Conservation (phyloP, 139 green algal species). For the Raphidocelis subcapitata region DNA sequence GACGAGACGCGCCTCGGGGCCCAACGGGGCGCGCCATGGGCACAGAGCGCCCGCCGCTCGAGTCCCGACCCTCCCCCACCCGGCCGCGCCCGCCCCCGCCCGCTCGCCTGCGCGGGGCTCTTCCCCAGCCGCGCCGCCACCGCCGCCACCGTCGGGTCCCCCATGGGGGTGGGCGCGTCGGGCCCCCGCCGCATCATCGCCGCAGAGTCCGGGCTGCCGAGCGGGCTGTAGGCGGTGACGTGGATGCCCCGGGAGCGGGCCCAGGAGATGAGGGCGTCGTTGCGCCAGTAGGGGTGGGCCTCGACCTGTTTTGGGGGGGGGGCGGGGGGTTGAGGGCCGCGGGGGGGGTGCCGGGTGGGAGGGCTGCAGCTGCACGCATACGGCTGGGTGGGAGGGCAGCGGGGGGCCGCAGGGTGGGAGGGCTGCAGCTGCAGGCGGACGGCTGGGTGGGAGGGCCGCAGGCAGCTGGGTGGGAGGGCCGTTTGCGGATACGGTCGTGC, state of each 20-base stretch:
- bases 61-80: too few relatives aligned
- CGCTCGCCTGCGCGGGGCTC: slow-evolving; percentile 54
- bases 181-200: slow-evolving; percentile 59
- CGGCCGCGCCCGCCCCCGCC: not conserved
- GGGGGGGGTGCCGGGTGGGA: not conserved
- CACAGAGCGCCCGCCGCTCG: too few relatives aligned
- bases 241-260: slow-evolving; percentile 70
- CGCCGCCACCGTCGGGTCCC: slow-evolving; percentile 59
- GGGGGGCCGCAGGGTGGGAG: not conserved
- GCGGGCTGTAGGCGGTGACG: slow-evolving; percentile 87
- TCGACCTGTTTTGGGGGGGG: slow-evolving; percentile 72
- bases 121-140: slow-evolving; percentile 60
- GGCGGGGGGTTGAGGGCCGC: not conserved
- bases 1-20: too few relatives aligned
- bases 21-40: too few relatives aligned
- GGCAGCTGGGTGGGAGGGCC: slow-evolving; percentile 2
- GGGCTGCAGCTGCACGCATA: not conserved
- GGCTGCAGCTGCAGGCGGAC: not conserved
- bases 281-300: slow-evolving; percentile 87
- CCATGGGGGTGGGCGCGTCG: slow-evolving; percentile 52
- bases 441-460: not conserved
- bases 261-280: slow-evolving; percentile 72
- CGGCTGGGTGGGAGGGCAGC: not conserved
- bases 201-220: slow-evolving; percentile 82
- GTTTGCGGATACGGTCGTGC: too few relatives aligned